A percentile compares a stretch with the other conserved stretches of the same genome.
phyloP scores from a whole-genome alignment of 352 stramenopile species.

The Phytopythium boreale region DNA sequence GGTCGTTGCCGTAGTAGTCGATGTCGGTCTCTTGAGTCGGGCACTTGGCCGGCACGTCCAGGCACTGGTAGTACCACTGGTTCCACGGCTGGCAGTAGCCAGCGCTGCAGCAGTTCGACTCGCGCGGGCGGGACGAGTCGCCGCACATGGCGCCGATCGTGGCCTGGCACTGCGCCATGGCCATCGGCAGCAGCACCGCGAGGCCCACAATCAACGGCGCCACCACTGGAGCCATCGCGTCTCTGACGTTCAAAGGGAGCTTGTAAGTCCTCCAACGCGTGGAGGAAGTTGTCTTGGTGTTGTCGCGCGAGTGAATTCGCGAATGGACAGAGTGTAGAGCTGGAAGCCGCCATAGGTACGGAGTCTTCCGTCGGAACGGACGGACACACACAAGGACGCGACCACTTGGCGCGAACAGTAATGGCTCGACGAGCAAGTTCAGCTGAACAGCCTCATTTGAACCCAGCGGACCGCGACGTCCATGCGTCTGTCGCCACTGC shows the following conservation, averaged over 20 bases:
- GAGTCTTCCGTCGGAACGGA: not conserved
- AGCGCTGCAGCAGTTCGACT: slow-evolving; percentile 38
- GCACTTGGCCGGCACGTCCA: slow-evolving; percentile 34
- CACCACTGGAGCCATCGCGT: not conserved
- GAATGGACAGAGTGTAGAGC: not conserved
- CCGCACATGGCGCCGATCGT: slow-evolving; percentile 38
- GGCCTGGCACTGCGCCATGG: slow-evolving; percentile 31
- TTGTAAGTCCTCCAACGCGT: not conserved
- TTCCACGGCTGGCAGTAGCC: slow-evolving; percentile 71
- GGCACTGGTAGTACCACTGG: slow-evolving; percentile 54
- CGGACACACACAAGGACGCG: not conserved
- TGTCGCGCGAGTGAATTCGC: not conserved
- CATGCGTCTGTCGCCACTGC: no score
- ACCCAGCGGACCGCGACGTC: no score
- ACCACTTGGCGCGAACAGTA: not conserved
- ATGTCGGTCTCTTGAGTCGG: slow-evolving; percentile 41
- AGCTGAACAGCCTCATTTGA: no score
- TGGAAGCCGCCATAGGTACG: not conserved
- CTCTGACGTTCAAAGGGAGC: not conserved
- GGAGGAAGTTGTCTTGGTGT: not conserved
- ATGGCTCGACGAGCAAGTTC: no score
- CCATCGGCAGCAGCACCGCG: slow-evolving; percentile 3
- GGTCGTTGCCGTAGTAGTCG: slow-evolving; percentile 49
- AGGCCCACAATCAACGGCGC: not conserved
- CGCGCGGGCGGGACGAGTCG: slow-evolving; percentile 19